Conservation (phyloP, 2,329 filamentous ascomycete genomes). For the Pyricularia sp. region DNA sequence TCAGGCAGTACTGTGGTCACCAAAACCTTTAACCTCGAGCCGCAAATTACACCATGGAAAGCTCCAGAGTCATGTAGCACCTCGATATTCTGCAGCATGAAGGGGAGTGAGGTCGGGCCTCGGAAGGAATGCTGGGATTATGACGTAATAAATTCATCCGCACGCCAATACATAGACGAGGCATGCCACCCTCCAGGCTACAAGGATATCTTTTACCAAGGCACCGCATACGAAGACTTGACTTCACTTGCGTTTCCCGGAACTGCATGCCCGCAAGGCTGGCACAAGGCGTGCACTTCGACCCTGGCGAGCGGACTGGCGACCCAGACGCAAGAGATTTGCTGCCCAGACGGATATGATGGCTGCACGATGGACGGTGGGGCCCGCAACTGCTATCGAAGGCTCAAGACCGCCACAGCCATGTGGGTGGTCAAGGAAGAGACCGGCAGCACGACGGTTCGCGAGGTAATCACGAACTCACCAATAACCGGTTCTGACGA, state of each 20-base stretch:
- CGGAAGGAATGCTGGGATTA: neutral
- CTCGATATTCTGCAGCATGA: neutral
- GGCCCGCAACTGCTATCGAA: slow-evolving; percentile 1
- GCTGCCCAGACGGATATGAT: slow-evolving; percentile 1
- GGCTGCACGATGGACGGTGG: neutral
- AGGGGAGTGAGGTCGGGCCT: neutral
- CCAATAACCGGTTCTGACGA: neutral
- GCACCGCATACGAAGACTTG: neutral
- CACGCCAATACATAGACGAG: neutral
- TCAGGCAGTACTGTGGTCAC: neutral
- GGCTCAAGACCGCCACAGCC: neutral
- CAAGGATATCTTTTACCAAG: slow-evolving; percentile 2
- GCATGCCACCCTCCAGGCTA: neutral
- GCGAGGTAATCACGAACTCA: neutral
- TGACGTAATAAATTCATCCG: neutral
- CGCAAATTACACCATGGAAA: slow-evolving; percentile 6
- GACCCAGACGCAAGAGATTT: neutral
- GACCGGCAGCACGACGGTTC: neutral
- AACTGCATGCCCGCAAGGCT: slow-evolving; percentile 1
- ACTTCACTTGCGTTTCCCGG: neutral
- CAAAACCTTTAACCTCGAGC: neutral
- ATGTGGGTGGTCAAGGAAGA: neutral
- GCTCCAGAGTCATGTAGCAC: neutral
- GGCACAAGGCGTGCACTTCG: neutral
- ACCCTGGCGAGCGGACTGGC: neutral